A percentile compares a stretch with the other conserved stretches of the same genome.
Conservation (phyloP, 352 stramenopile species). For the Pythium brachiatum region DNA sequence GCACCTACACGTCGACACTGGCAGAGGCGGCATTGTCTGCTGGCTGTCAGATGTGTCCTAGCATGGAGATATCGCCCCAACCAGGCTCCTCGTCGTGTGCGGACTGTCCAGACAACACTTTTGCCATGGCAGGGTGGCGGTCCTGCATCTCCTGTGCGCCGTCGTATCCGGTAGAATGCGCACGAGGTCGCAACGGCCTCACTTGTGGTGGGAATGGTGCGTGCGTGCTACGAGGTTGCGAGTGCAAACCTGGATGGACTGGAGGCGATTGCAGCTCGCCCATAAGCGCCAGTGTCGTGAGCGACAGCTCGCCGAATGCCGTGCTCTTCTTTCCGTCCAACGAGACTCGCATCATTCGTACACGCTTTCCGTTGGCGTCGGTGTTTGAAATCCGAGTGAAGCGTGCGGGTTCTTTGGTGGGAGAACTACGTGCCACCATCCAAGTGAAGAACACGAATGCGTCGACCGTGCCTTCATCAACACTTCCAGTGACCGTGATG, state of each 20-base stretch:
- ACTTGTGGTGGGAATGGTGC: constrained; percentile 54
- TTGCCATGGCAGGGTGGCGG: constrained; percentile 52
- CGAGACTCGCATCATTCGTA: constrained; percentile 27
- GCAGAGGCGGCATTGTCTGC: constrained; percentile 11
- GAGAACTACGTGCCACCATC: constrained; percentile 11
- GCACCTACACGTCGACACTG: constrained; percentile 33
- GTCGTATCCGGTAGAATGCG: constrained; percentile 34
- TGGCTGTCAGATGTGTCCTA: constrained; percentile 39
- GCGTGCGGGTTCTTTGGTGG: constrained; percentile 28
- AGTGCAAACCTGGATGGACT: constrained; percentile 40
- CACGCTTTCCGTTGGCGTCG: constrained; percentile 4
- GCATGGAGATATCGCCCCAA: constrained; percentile 33
- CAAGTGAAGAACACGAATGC: constrained; percentile 10
- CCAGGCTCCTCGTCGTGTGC: constrained; percentile 33
- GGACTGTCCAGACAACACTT: constrained; percentile 34
- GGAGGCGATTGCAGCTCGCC: constrained; percentile 43
- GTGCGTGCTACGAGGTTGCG: constrained; percentile 52
- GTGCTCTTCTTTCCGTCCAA: constrained; percentile 49
- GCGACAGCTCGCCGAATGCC: constrained; percentile 12
- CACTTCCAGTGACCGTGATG: constrained; percentile 1
- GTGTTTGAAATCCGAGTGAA: constrained; percentile 33
- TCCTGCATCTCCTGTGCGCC: constrained; percentile 49
- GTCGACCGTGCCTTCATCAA: background rate
- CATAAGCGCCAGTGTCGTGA: background rate
- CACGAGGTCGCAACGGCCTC: constrained; percentile 50